Evolutionary conservation across 495 filamentous ascomycete species (phyloP), one percentile per base, ranked within the genome.

Genomic region (Xylaria acuta): DNA sequence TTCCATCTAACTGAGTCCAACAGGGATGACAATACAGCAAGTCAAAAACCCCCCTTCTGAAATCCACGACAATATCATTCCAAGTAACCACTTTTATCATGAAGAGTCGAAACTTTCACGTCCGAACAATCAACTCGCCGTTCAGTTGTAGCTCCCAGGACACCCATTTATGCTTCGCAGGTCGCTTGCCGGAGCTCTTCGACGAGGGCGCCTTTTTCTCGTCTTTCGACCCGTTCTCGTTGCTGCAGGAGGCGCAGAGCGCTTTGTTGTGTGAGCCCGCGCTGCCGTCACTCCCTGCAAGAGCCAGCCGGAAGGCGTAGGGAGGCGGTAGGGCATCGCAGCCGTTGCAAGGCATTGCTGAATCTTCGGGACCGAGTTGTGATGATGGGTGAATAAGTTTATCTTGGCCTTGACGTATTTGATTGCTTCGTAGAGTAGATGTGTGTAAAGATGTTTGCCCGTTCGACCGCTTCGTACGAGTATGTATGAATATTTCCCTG

Each of bases 61-160:
- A 53, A 3, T 8, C 22, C n/a, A 25, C n/a, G 22, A 25, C n/a
- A 3, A 8, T 53, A 12, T 14, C 5, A 3, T 56, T 14, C 25
- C 22, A 56, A 27, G 22, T 27, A 14, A 30, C 11, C 51, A 32
- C 8, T 56, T 6, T 25, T 1, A n/a, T 53, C n/a, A 4, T 53
- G 11, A 3, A 22, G 18, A 3, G 20, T 49, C 18, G 45, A 49
- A 49, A 7, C 20, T 43, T 20, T 71, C 69, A 71, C 38, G 69
- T 54, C 18, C 69, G 69, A 8, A 64, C 47, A 32, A 47, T 16
- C 45, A 71, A 30, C 43, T 71, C 69, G 43, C 62, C 59, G 43
- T 64, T 71, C 32, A 71, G 20, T 22, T 71, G 69, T 56, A 71
- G 12, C 38, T 71, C 69, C 69, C 69, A 71, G 2, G 69, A 64